Conservation (phyloP, 129 eudicot species). For the carrot (Daucus carota) region DH1_v3.0 NC_030382.2:53866501-53867000, state of each 20-base stretch:
- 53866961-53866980: not conserved
- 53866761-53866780: not conserved
- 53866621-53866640: slow-evolving; percentile 1
- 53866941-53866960: not conserved
- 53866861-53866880: not conserved
- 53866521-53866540: not conserved
- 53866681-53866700: not conserved
- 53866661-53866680: not conserved
- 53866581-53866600: not conserved
- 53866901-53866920: not conserved
- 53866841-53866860: not conserved
- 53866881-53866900: not conserved
- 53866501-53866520: slow-evolving; percentile 4
- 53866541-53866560: not conserved
- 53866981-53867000: not conserved
- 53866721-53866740: not conserved
- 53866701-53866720: not conserved
- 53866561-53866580: slow-evolving; percentile 4
- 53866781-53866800: too few species aligned
- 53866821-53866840: not conserved
- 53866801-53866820: not conserved
- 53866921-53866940: not conserved
- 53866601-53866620: not conserved
- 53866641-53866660: not conserved
- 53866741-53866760: not conserved